Conservation (phyloP, 345 rosid genomes). For the Arabis alpina region DNA sequence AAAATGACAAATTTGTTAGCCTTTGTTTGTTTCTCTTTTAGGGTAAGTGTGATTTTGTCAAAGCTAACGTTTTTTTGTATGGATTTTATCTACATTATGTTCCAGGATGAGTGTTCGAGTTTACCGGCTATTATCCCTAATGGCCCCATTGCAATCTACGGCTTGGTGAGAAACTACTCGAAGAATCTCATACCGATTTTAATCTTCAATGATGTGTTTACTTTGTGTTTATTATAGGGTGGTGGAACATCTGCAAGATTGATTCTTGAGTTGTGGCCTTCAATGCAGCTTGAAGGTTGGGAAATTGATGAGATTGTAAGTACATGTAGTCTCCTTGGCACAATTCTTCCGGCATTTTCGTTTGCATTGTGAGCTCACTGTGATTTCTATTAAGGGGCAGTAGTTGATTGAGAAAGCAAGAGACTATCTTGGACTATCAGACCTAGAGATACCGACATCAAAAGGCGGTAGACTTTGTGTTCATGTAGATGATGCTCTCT, state of each 20-base stretch:
- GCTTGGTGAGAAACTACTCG: slow-evolving; percentile 54
- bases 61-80: not conserved
- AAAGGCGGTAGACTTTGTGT: slow-evolving; percentile 62
- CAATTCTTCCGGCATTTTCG: not conserved
- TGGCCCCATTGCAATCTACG: slow-evolving; percentile 79
- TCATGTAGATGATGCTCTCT: slow-evolving; percentile 65
- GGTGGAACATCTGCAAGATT: slow-evolving; percentile 92
- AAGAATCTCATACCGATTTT: not conserved
- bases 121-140: slow-evolving; percentile 73
- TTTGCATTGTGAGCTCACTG: slow-evolving; percentile 6
- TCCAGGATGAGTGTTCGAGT: slow-evolving; percentile 78
- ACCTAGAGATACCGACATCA: slow-evolving; percentile 59
- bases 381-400: slow-evolving; percentile 31
- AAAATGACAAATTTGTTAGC: not conserved
- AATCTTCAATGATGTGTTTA: too few relatives aligned
- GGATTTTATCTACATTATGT: slow-evolving; percentile 2
- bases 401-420: slow-evolving; percentile 76
- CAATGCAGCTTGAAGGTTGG: slow-evolving; percentile 74
- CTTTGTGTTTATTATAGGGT: slow-evolving; percentile 48
- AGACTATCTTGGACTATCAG: slow-evolving; percentile 69
- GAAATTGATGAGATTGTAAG: slow-evolving; percentile 78
- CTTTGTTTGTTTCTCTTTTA: not conserved
- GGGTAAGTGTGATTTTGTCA: not conserved
- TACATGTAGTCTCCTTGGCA: not conserved
- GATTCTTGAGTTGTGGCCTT: slow-evolving; percentile 84